Base-by-base conservation (phyloP, 495 filamentous ascomycete genomes). In the Corynascus novoguineensis region DNA sequence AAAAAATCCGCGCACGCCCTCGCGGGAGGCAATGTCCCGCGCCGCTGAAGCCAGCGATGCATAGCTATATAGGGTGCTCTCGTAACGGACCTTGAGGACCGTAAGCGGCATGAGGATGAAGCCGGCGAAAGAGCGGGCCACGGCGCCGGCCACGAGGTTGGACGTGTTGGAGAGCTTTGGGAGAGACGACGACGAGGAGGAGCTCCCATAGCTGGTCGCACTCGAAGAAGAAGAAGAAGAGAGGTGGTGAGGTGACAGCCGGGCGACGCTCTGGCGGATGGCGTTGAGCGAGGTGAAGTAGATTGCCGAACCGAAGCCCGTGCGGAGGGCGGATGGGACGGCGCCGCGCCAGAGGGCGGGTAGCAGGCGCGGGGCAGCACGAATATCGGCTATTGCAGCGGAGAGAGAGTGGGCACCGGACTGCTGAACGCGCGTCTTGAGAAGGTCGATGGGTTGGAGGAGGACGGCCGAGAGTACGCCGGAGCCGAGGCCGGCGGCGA, bases 71-170 rank as follows among this genome's bases (percentile, higher is more conserved):
- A 89, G 74, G 53, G 79, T 86, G 9, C 83, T 88, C 67, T 99
- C 93, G 66, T 93, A 97, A 45, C 93, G 88, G 10, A 99, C 95
- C 68, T 99, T 99, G 66, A 99, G 81, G 31, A 97, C 88, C 2
- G 93, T 99, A 51, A 97, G 82, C 7, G 93, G 93, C 91, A 96
- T 97, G 75, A 97, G 85, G 40, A 95, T 73, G 67, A 96, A 86
- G 11, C 93, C 93, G 0, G 91, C 92, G 12, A 84, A 82, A 5
- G 88, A 88, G 21, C 93, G 81, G 34, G 93, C 91, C 12, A 86
- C 75, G 28, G 91, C 90, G 19, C 93, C 95, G 0, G 92, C 87
- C 35, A 84, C 68, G 1, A 99, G 79, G 65, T 99, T 99, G 32
- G 87, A 89, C 6, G 85, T 77, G 66, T 92, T 88, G 49, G 85